Conservation (phyloP, 192 early-diverging fungal genomes). For the Coemansia sp. region DNA sequence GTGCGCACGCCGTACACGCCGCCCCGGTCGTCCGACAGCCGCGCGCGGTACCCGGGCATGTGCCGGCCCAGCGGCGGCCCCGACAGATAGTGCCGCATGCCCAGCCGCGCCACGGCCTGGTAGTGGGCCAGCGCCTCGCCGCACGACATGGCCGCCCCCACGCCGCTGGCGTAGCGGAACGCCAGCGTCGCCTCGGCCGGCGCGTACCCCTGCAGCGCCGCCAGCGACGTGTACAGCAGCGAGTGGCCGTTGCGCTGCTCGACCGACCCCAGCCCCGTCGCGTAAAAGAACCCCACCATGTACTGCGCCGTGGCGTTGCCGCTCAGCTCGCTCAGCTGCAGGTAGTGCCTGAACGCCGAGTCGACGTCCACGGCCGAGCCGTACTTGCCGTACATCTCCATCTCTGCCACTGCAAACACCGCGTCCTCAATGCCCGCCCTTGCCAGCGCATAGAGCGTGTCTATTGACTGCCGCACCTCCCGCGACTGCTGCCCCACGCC, state of each 20-base stretch:
- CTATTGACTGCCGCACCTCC: conserved; percentile 15
- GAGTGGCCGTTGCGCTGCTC: conserved; percentile 56
- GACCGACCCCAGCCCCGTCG: conserved; percentile 77
- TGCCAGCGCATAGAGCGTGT: conserved; percentile 14
- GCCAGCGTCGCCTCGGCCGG: conserved; percentile 83
- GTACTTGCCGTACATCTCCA: conserved; percentile 73
- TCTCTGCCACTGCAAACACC: conserved; percentile 66
- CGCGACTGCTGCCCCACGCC: conserved; percentile 4
- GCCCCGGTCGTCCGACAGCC: conserved; percentile 76
- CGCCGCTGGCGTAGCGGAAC: conserved; percentile 80
- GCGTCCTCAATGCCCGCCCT: conserved; percentile 4
- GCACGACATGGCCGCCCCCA: conserved; percentile 81
- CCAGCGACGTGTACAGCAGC: conserved; percentile 79
- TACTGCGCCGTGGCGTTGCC: conserved; percentile 88
- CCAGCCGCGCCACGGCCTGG: conserved; percentile 76
- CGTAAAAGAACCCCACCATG: conserved; percentile 88
- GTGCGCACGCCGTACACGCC: conserved; percentile 89
- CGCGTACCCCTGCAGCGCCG: conserved; percentile 72
- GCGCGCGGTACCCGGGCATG: conserved; percentile 66
- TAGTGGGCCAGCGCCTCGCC: conserved; percentile 80
- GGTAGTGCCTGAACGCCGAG: conserved; percentile 68
- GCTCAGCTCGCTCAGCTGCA: conserved; percentile 59
- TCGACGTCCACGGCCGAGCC: conserved; percentile 59
- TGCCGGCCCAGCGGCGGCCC: conserved; percentile 86
- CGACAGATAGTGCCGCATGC: conserved; percentile 63